Evolutionary conservation across 208 protist species (phyloP), one percentile per base, ranked within the genome.

Genomic region (Leishmania major): DNA sequence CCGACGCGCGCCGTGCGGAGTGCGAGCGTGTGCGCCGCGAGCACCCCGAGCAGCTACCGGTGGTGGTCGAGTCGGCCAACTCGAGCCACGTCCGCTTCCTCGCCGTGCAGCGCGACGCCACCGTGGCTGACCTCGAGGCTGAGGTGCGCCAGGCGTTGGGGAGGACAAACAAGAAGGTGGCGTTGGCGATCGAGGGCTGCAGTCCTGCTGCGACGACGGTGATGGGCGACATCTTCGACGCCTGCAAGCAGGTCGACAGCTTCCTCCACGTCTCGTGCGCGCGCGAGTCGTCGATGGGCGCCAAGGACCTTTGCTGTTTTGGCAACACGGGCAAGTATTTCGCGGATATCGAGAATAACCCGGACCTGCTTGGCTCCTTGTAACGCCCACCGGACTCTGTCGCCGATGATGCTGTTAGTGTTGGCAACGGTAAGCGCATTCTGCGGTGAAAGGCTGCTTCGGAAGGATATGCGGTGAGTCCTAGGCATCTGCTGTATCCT

Each of bases 231-330:
- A 60, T 87, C 35, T 79, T 81, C 79, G 76, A 84, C 66, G 73
- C 43, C 59, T 87, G 76, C 79, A 71, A 76, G 62, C 62, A 62
- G 49, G 76, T 69, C 37, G 84, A 87, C 79, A 79, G 84, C 71
- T 81, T 87, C 60, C 84, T 87, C 53, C 72, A 87, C 79, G 84
- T 87, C 11, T 74, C 79, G 7, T 67, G 76, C 66, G 59, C 73
- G 40, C 45, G 49, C 4, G 84, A 87, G 70, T 47, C 59, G 3
- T 40, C 71, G 3, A 81, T 87, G 79, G 84, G 84, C 77, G 59
- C 62, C 45, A 62, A 45, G 22, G 49, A 74, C 49, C 1, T 73
- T 55, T 83, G 70, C 80, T 83, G 80, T 55, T 22, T 77, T 3
- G 45, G 60, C 62, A 51, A 78, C 73, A 78, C 73, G 3, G 62